A percentile compares a stretch with the other conserved stretches of the same genome.
phyloP scores from a whole-genome alignment of 1,284 basidiomycete genomes.

The Apiotrichum gamsii region DNA sequence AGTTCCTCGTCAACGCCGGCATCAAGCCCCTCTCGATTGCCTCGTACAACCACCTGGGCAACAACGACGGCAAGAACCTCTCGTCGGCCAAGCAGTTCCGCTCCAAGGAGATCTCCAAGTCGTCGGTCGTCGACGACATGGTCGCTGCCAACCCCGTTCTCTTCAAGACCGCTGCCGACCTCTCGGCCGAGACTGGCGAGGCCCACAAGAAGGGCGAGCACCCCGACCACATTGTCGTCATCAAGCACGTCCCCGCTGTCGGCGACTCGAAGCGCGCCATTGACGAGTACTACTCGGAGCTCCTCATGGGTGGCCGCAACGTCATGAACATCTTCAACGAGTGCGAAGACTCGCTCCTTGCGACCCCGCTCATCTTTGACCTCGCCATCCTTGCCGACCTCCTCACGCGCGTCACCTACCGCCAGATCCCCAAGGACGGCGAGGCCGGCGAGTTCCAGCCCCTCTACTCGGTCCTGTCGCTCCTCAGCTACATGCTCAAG shows the following conservation, averaged over 20 bases:
- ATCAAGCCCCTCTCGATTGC: constrained; percentile 97
- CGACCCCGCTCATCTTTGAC: constrained; percentile 92
- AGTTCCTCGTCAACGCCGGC: constrained; percentile 97
- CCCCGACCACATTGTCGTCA: constrained; percentile 94
- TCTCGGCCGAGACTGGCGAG: constrained; percentile 53
- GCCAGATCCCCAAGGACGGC: constrained; percentile 50
- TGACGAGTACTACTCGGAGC: constrained; percentile 96
- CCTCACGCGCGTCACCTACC: constrained; percentile 86
- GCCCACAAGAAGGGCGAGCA: constrained; percentile 57
- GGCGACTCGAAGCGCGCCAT: constrained; percentile 93
- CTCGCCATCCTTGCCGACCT: constrained; percentile 90
- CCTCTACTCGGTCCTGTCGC: constrained; percentile 78
- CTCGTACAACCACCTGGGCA: constrained; percentile 97
- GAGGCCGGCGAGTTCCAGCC: constrained; percentile 60
- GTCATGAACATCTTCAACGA: constrained; percentile 79
- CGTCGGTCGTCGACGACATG: constrained; percentile 96
- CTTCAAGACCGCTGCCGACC: constrained; percentile 58
- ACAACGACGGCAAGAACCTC: constrained; percentile 94
- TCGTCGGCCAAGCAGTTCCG: constrained; percentile 91
- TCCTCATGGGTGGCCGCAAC: constrained; percentile 55
- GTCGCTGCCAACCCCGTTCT: constrained; percentile 83
- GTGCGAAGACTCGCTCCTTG: constrained; percentile 95
- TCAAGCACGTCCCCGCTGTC: constrained; percentile 77
- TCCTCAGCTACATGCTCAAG: constrained; percentile 94
- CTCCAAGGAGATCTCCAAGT: constrained; percentile 97